A percentile compares a stretch with the other conserved stretches of the same genome.
phyloP scores from a whole-genome alignment of 2,329 filamentous ascomycete genomes.

The Colletotrichum theobromicola region DNA sequence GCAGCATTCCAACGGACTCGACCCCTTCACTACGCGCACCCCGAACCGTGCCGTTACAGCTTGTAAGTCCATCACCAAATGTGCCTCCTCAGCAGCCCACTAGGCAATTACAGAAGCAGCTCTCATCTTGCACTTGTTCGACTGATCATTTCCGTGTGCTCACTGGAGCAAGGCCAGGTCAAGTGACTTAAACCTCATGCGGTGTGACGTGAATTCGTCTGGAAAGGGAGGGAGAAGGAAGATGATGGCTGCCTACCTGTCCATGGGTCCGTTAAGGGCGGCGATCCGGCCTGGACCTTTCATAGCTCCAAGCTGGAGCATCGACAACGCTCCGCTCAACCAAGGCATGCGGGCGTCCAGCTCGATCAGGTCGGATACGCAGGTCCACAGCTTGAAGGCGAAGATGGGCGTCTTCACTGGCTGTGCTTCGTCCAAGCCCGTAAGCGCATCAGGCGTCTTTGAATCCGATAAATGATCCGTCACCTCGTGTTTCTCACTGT shows the following conservation, averaged over 20 bases:
- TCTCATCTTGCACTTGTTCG: constrained; percentile 36
- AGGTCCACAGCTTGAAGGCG: constrained; percentile 78
- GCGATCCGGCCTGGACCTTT: constrained; percentile 78
- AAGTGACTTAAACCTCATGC: constrained; percentile 53
- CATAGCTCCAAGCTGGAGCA: constrained; percentile 77
- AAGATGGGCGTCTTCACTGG: constrained; percentile 67
- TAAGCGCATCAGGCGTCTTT: constrained; percentile 25
- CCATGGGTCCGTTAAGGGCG: constrained; percentile 76
- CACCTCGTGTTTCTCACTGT: constrained; percentile 8
- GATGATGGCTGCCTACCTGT: constrained; percentile 76
- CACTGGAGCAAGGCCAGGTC: constrained; percentile 43
- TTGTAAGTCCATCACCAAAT: background rate
- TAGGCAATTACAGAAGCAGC: background rate
- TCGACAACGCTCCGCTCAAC: constrained; percentile 76
- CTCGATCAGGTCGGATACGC: constrained; percentile 74
- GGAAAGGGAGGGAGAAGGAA: constrained; percentile 20
- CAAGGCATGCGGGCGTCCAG: constrained; percentile 87
- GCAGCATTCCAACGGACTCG: background rate
- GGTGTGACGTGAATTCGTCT: constrained; percentile 36
- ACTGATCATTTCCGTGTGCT: constrained; percentile 31
- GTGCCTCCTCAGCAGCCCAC: background rate
- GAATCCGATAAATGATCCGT: constrained; percentile 27
- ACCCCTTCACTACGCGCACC: constrained; percentile 4
- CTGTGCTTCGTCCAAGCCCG: constrained; percentile 1
- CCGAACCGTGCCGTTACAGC: constrained; percentile 4